Evolutionary conservation across 139 green algal genomes (phyloP).

Genomic region (Chlorella sorokiniana): DNA sequence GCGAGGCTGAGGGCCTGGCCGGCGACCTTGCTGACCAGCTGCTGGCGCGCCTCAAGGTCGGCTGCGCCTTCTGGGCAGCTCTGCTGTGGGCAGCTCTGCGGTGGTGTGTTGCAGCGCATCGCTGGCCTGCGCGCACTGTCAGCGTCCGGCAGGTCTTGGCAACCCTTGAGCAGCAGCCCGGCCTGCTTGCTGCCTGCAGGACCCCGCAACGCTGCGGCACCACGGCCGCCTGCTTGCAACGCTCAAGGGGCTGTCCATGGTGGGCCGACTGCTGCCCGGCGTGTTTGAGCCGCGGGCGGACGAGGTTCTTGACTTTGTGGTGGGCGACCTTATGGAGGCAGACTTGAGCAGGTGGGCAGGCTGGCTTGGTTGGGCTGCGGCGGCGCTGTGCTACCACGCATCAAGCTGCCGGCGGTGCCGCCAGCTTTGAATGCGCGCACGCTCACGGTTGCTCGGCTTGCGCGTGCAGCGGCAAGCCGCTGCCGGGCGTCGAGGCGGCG

Average conservation of each 20-base stretch:
- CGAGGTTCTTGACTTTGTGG: conserved; percentile 42
- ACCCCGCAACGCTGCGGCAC: conserved; percentile 1
- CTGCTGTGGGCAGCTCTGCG: too few species aligned
- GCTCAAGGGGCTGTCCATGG: conserved; percentile 49
- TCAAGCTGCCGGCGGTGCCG: neutral
- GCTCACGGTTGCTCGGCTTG: too few species aligned
- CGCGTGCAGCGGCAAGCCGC: conserved; percentile 18
- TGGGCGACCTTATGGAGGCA: conserved; percentile 26
- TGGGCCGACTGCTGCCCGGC: conserved; percentile 41
- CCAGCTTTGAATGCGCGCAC: neutral
- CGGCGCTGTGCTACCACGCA: neutral
- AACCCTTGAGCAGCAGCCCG: too few species aligned
- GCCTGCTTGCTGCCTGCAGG: conserved; percentile 6
- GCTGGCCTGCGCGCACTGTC: too few species aligned
- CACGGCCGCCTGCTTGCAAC: conserved; percentile 23
- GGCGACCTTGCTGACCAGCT: conserved; percentile 45
- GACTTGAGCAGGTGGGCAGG: conserved; percentile 36
- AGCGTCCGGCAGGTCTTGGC: too few species aligned
- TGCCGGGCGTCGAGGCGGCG: neutral
- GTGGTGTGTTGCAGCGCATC: neutral
- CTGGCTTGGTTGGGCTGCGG: neutral
- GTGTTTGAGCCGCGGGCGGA: conserved; percentile 45
- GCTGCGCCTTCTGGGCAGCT: neutral
- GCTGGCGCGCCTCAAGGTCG: conserved; percentile 22
- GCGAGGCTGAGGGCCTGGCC: conserved; percentile 20